phyloP scores from a whole-genome alignment of 371 early-diverging fungal species.

The Phascolomyces articulosus region DNA sequence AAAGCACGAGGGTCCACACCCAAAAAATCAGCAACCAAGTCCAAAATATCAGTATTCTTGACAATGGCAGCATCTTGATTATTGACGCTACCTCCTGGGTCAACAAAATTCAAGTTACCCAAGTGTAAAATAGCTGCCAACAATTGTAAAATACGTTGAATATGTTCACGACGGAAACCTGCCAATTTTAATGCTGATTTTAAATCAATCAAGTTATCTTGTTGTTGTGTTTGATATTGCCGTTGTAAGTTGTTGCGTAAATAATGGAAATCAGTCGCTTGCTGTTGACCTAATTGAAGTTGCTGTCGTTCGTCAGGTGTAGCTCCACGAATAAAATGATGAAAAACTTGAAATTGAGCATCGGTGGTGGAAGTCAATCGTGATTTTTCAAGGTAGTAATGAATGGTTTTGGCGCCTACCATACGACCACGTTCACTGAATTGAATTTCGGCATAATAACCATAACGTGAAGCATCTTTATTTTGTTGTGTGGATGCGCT shows the following conservation, averaged over 20 bases:
- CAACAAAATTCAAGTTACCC: conserved; percentile 87
- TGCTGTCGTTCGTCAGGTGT: conserved; percentile 42
- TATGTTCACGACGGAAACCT: conserved; percentile 82
- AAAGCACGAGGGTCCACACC: conserved; percentile 83
- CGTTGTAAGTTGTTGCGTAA: conserved; percentile 25
- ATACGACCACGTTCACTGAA: conserved; percentile 75
- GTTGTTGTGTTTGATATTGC: conserved; percentile 27
- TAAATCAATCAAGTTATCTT: conserved; percentile 65
- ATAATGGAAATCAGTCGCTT: conserved; percentile 2
- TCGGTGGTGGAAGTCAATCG: conserved; percentile 68
- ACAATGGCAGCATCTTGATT: conserved; percentile 75
- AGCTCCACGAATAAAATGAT: conserved; percentile 72
- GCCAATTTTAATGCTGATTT: conserved; percentile 77
- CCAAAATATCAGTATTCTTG: conserved; percentile 77
- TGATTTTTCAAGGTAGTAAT: conserved; percentile 89
- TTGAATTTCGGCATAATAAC: conserved; percentile 90
- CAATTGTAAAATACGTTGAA: conserved; percentile 82
- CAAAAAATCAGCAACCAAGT: conserved; percentile 82
- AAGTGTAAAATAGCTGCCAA: conserved; percentile 90
- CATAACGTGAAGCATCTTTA: conserved; percentile 86
- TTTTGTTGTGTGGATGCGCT: conserved; percentile 78
- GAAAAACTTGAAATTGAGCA: conserved; percentile 92
- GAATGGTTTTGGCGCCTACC: conserved; percentile 76
- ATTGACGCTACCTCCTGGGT: conserved; percentile 44
- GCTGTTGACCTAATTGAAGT: conserved; percentile 27